These are phyloP conservation scores for Suillus discolor DNA, from an alignment of 768 basidiomycete species.

Conservation along the genomic window DNA sequence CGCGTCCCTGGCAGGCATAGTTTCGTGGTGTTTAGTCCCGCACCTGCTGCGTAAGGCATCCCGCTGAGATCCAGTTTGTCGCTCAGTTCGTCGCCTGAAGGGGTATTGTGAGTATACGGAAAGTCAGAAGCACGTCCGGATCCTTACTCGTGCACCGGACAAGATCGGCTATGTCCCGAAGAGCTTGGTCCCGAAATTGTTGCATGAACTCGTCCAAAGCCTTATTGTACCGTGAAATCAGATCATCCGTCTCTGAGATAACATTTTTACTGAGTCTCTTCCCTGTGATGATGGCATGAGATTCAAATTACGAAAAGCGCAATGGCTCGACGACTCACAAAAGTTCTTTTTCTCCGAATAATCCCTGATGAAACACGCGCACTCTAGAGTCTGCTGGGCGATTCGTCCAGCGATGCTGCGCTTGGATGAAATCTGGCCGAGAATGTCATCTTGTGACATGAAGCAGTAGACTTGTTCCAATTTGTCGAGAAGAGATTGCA, in stretches of 20 bases:
- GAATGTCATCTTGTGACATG: slow-evolving; percentile 3
- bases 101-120: neutral
- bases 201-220: slow-evolving; percentile 5
- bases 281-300: neutral
- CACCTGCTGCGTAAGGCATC: slow-evolving; percentile 7
- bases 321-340: slow-evolving; percentile 13
- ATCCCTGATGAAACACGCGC: slow-evolving; percentile 30
- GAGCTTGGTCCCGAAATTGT: slow-evolving; percentile 1
- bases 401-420: slow-evolving; percentile 4
- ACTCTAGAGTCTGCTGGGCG: slow-evolving; percentile 26
- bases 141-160: neutral
- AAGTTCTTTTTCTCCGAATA: slow-evolving; percentile 26
- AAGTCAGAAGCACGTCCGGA: neutral
- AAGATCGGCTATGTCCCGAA: neutral
- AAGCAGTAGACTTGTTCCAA: slow-evolving; percentile 4
- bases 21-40: slow-evolving; percentile 2
- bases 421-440: neutral
- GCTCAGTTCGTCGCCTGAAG: neutral
- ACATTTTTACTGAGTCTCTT: neutral
- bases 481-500: slow-evolving; percentile 1
- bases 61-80: slow-evolving; percentile 2
- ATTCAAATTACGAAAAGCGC: neutral
- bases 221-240: neutral
- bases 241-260: neutral
- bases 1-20: slow-evolving; percentile 21